A percentile compares a stretch with the other conserved stretches of the same genome.
Evolutionary conservation across 805 yeast species (phyloP).

Genomic region (Kodamaea jinghongensis): DNA sequence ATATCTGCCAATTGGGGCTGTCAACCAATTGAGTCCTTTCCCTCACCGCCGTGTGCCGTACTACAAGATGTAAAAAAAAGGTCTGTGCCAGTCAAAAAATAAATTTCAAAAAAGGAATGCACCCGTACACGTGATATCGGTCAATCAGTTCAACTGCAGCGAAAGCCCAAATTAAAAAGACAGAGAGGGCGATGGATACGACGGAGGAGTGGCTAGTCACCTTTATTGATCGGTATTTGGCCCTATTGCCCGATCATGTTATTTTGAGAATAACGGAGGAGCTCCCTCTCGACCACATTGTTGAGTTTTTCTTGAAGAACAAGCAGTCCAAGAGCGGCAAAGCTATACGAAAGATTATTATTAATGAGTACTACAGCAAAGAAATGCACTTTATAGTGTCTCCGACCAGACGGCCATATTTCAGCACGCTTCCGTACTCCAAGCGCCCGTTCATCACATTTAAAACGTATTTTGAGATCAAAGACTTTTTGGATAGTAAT

Average conservation of each 20-base stretch:
- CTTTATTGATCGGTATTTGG: constrained; percentile 8
- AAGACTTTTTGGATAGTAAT: constrained; percentile 28
- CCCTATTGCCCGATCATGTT: constrained; percentile 22
- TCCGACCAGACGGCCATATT: constrained; percentile 26
- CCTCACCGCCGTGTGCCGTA: too few species aligned
- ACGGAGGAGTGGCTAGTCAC: neutral
- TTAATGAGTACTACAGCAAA: constrained; percentile 24
- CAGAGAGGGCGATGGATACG: too few species aligned
- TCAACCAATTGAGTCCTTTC: too few species aligned
- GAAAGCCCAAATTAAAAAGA: too few species aligned
- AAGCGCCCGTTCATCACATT: constrained; percentile 15
- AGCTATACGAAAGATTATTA: constrained; percentile 20
- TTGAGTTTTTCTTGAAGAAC: constrained; percentile 21
- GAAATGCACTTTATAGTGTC: constrained; percentile 34
- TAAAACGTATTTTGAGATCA: constrained; percentile 28
- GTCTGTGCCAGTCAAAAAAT: too few species aligned
- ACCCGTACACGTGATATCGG: too few species aligned
- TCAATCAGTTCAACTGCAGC: too few species aligned
- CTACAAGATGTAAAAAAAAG: too few species aligned
- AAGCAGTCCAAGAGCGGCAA: constrained; percentile 9
- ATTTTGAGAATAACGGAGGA: constrained; percentile 16
- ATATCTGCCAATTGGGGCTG: too few species aligned
- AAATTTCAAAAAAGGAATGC: too few species aligned
- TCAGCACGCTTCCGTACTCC: constrained; percentile 5
- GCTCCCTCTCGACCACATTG: constrained; percentile 20